A percentile compares a stretch with the other conserved stretches of the same genome.
phyloP scores from a whole-genome alignment of 352 stramenopile genomes.

The Phytophthora pisi region DNA sequence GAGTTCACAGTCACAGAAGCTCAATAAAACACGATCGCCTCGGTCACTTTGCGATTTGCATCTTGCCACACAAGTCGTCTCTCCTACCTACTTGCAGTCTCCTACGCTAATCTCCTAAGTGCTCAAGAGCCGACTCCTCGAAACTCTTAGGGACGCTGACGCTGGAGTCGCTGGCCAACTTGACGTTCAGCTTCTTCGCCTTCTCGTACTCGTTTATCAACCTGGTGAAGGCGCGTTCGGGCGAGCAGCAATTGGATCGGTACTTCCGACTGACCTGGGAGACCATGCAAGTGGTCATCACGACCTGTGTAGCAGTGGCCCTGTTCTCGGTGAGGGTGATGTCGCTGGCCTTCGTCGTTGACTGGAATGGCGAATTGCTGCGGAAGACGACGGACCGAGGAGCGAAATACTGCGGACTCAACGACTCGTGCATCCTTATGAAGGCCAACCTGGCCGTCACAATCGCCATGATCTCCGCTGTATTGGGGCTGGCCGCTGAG shows the following conservation, averaged over 20 bases:
- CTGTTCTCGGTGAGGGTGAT: slow-evolving; percentile 21
- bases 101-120: no score
- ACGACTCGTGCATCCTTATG: slow-evolving; percentile 38
- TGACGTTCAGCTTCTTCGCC: slow-evolving; percentile 27
- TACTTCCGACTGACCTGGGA: slow-evolving; percentile 41
- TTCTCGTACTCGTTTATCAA: slow-evolving; percentile 39
- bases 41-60: no score
- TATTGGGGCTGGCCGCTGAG: slow-evolving; percentile 6
- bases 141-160: slow-evolving; percentile 12
- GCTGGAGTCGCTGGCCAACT: slow-evolving; percentile 25
- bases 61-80: no score
- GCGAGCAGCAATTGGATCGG: slow-evolving; percentile 39
- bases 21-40: no score
- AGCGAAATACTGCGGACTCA: slow-evolving; percentile 33
- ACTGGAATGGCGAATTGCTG: slow-evolving; percentile 28
- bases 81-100: no score
- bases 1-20: no score
- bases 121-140: no score
- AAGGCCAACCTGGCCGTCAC: slow-evolving; percentile 24
- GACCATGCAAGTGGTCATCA: slow-evolving; percentile 28
- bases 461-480: slow-evolving; percentile 16
- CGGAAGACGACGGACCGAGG: slow-evolving; percentile 23
- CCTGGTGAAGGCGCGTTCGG: slow-evolving; percentile 27
- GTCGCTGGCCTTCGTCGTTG: slow-evolving; percentile 29
- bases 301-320: slow-evolving; percentile 7